Conservation (phyloP, 2,329 filamentous ascomycete species). For the Ciborinia camelliae region DNA sequence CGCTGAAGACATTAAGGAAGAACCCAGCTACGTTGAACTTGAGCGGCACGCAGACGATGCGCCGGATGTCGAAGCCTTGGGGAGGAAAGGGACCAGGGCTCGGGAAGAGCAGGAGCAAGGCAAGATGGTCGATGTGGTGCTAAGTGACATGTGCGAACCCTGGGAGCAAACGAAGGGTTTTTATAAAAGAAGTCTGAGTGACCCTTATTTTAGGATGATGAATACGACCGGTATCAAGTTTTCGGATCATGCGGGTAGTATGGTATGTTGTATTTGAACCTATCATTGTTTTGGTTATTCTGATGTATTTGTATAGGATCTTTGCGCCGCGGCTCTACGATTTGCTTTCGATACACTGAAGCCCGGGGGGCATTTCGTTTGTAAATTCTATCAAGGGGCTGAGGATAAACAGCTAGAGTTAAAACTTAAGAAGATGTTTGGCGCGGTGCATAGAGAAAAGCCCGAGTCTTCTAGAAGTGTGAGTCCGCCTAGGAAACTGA, state of each 20-base stretch:
- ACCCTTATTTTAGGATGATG: slow-evolving; percentile 98
- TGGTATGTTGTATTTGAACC: slow-evolving; percentile 58
- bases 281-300: background rate
- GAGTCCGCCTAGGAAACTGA: slow-evolving; percentile 38
- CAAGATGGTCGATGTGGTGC: slow-evolving; percentile 79
- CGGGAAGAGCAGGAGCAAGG: slow-evolving; percentile 42
- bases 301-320: slow-evolving; percentile 58
- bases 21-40: slow-evolving; percentile 60
- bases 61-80: background rate
- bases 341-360: slow-evolving; percentile 85
- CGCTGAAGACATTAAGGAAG: background rate
- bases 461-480: slow-evolving; percentile 87
- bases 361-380: slow-evolving; percentile 83
- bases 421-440: slow-evolving; percentile 72
- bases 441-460: slow-evolving; percentile 80
- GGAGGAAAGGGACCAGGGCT: slow-evolving; percentile 34
- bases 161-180: slow-evolving; percentile 79
- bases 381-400: slow-evolving; percentile 92
- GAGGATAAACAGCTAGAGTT: slow-evolving; percentile 80
- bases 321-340: slow-evolving; percentile 78
- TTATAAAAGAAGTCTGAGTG: slow-evolving; percentile 86
- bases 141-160: slow-evolving; percentile 99
- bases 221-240: slow-evolving; percentile 90
- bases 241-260: slow-evolving; percentile 87
- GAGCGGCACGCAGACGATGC: slow-evolving; percentile 48